phyloP scores from a whole-genome alignment of 352 stramenopile species.

The Phytopythium helicoides region DNA sequence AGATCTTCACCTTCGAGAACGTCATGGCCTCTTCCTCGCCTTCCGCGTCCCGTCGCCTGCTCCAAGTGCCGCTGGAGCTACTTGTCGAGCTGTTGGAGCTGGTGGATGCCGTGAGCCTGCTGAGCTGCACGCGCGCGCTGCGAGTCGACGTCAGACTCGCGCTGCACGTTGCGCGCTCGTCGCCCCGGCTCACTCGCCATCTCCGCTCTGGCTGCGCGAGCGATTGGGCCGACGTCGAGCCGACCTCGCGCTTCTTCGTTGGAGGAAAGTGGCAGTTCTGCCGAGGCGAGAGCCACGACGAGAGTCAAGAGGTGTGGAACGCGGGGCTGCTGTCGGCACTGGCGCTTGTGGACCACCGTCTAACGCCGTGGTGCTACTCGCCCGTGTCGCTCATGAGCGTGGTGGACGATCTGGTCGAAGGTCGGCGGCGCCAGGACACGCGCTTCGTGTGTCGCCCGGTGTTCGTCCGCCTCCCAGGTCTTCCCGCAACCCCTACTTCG shows the following conservation, averaged over 20 bases:
- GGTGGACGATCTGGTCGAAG: constrained; percentile 7
- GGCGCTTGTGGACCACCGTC: constrained; percentile 3
- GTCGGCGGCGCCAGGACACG: constrained; percentile 7
- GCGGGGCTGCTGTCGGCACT: constrained; percentile 4
- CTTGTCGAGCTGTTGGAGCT: constrained; percentile 7
- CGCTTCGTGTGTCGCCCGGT: constrained; percentile 10
- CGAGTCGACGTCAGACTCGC: constrained; percentile 1
- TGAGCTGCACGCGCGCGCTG: constrained; percentile 5
- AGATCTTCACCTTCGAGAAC: too few species aligned
- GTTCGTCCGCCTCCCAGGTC: background rate
- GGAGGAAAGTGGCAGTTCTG: background rate
- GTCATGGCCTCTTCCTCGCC: too few species aligned
- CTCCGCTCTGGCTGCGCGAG: constrained; percentile 1
- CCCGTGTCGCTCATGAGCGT: constrained; percentile 8
- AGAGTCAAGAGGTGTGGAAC: background rate
- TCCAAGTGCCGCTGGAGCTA: background rate
- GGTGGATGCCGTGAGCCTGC: background rate
- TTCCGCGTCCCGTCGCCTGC: background rate
- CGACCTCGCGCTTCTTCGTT: constrained; percentile 2
- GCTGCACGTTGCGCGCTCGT: background rate
- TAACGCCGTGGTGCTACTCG: constrained; percentile 8
- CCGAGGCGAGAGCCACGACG: background rate
- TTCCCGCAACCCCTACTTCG: background rate
- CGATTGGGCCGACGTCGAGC: constrained; percentile 7
- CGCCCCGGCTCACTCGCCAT: constrained; percentile 1